A percentile compares a stretch with the other conserved stretches of the same genome.
These are phyloP conservation scores for Hordeum pubiflorum DNA, from an alignment of 202 grass and related monocot genomes.

Conservation along the genomic window DNA sequence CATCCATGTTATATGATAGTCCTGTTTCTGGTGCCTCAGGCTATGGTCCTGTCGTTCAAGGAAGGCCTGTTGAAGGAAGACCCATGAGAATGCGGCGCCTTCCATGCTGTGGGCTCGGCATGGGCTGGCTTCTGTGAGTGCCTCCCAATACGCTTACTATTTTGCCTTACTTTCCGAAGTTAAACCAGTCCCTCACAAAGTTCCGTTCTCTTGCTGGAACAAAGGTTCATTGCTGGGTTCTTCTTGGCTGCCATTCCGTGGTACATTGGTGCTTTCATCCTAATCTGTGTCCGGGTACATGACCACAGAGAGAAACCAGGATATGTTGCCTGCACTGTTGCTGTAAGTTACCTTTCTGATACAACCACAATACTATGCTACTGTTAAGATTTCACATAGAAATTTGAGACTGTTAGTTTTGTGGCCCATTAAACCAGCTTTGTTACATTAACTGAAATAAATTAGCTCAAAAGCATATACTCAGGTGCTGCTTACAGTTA, in stretches of 20 bases:
- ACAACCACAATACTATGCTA: neutral
- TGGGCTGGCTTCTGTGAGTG: slow-evolving; percentile 83
- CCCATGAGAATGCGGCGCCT: slow-evolving; percentile 50
- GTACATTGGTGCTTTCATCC: slow-evolving; percentile 86
- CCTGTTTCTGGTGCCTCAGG: slow-evolving; percentile 30
- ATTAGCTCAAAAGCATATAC: neutral
- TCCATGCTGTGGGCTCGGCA: slow-evolving; percentile 68
- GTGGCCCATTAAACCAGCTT: neutral
- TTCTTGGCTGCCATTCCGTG: slow-evolving; percentile 94
- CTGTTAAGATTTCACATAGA: neutral
- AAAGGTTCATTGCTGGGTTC: slow-evolving; percentile 84
- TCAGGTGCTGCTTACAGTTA: neutral
- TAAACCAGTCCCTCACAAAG: slow-evolving; percentile 1
- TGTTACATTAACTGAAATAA: neutral
- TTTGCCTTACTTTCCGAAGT: neutral
- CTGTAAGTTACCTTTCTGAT: slow-evolving; percentile 42
- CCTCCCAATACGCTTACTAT: neutral
- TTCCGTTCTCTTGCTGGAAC: slow-evolving; percentile 3
- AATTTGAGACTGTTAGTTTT: neutral
- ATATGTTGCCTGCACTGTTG: slow-evolving; percentile 78
- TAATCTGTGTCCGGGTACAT: slow-evolving; percentile 58
- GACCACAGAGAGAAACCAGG: slow-evolving; percentile 91
- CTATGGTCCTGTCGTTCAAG: slow-evolving; percentile 53
- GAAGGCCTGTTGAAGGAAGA: slow-evolving; percentile 60
- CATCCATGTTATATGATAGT: neutral